A percentile compares a stretch with the other conserved stretches of the same genome.
phyloP scores from a whole-genome alignment of 495 filamentous ascomycete genomes.

The Neurospora sp. region DNA sequence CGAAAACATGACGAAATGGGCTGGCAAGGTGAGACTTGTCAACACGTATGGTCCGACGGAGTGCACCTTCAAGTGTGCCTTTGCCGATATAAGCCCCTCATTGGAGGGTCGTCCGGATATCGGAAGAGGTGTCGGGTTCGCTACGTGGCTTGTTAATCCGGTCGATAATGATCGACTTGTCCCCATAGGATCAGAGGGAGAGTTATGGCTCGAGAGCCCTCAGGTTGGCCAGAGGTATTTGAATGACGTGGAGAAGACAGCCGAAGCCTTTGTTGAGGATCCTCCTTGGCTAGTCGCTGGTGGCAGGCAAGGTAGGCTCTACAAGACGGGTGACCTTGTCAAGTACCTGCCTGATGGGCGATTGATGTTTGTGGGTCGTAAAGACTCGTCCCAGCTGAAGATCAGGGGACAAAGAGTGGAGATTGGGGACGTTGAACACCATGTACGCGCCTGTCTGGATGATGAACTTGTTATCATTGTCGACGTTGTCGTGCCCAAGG shows the following conservation, averaged over 20 bases:
- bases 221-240: slow-evolving; percentile 50
- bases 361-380: slow-evolving; percentile 36
- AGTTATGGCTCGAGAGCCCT: slow-evolving; percentile 66
- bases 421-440: slow-evolving; percentile 46
- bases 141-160: slow-evolving; percentile 48
- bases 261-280: slow-evolving; percentile 35
- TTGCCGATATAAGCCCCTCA: neutral
- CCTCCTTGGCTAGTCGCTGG: slow-evolving; percentile 4
- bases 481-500: neutral
- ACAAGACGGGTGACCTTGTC: slow-evolving; percentile 52
- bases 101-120: neutral
- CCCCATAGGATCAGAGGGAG: slow-evolving; percentile 60
- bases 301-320: slow-evolving; percentile 20
- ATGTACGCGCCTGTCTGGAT: slow-evolving; percentile 4
- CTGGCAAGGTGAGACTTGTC: slow-evolving; percentile 16
- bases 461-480: neutral
- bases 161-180: slow-evolving; percentile 46
- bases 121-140: slow-evolving; percentile 1
- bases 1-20: slow-evolving; percentile 9
- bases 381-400: slow-evolving; percentile 29
- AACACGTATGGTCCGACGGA: slow-evolving; percentile 27
- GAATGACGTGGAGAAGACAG: slow-evolving; percentile 54
- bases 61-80: slow-evolving; percentile 8
- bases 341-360: slow-evolving; percentile 42
- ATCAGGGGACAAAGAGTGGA: slow-evolving; percentile 31